Percentiles rank a stretch among this genome's conserved stretches.
Evolutionary conservation across 345 rosid genomes (phyloP).

Genomic region (Gossypium thurberi): DNA sequence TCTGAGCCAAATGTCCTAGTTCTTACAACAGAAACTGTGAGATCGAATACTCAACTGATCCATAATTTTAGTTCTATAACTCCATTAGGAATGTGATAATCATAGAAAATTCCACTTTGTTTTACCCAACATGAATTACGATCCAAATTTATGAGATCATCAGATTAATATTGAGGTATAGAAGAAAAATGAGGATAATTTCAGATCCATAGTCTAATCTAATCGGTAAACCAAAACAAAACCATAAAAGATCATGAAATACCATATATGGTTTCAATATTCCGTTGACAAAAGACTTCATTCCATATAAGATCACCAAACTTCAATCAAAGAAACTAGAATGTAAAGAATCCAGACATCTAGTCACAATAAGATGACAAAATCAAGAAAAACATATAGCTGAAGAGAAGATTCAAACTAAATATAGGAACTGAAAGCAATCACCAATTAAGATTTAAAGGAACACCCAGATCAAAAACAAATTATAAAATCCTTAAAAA

Average conservation of each 20-base stretch:
- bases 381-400: neutral
- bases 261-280: neutral
- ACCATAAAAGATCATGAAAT: neutral
- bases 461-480: neutral
- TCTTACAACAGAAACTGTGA: neutral
- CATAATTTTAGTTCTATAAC: neutral
- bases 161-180: neutral
- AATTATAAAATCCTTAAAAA: neutral
- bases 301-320: neutral
- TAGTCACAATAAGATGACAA: neutral
- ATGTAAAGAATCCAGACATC: neutral
- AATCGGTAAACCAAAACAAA: neutral
- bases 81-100: neutral
- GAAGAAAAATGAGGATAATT: neutral
- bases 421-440: neutral
- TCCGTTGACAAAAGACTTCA: neutral
- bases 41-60: neutral
- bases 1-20: neutral
- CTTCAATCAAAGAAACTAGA: neutral
- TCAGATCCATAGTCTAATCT: constrained; percentile 2
- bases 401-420: neutral
- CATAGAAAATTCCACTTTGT: neutral
- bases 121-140: neutral
- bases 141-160: neutral
- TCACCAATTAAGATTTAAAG: constrained; percentile 1